Percentiles rank a stretch among this genome's conserved stretches.
Evolutionary conservation across 225 moss, liverwort and hornwort genomes (phyloP).

Genomic region (Asterella californica): DNA sequence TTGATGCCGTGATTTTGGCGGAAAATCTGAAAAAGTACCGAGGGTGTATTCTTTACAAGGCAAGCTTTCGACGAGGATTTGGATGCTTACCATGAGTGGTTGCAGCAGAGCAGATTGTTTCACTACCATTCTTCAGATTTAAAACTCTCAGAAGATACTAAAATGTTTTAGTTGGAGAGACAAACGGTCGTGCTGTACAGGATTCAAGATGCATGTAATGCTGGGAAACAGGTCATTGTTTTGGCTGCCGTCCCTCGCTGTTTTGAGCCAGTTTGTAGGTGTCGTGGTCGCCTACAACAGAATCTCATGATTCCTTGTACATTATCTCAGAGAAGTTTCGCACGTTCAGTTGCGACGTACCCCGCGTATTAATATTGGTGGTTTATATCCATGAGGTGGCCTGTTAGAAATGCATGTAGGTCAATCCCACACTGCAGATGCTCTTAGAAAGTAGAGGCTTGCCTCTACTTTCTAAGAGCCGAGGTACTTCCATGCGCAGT

Average conservation of each 20-base stretch:
- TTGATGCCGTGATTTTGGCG: background rate
- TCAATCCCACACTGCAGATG: too few relatives aligned
- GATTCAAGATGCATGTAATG: background rate
- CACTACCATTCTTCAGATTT: background rate
- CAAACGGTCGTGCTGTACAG: slow-evolving; percentile 14
- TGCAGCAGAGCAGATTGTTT: slow-evolving; percentile 14
- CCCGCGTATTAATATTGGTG: too few relatives aligned
- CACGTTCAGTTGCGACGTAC: background rate
- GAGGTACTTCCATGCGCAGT: too few relatives aligned
- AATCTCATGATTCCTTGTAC: background rate
- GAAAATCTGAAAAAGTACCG: background rate
- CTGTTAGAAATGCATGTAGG: too few relatives aligned
- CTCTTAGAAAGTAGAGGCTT: too few relatives aligned
- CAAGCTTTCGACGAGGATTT: background rate
- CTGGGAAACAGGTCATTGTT: background rate
- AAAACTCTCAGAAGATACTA: background rate
- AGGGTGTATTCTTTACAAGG: background rate
- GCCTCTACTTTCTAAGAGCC: too few relatives aligned
- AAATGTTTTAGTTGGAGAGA: background rate
- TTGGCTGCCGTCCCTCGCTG: background rate
- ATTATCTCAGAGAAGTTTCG: background rate
- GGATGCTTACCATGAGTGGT: slow-evolving; percentile 2
- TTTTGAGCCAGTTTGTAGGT: background rate
- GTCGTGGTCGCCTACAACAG: background rate
- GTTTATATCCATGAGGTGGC: too few relatives aligned